A percentile compares a stretch with the other conserved stretches of the same genome.
Evolutionary conservation across 2,329 filamentous ascomycete genomes (phyloP).

Genomic region (Microdochium trichocladiopsis): DNA sequence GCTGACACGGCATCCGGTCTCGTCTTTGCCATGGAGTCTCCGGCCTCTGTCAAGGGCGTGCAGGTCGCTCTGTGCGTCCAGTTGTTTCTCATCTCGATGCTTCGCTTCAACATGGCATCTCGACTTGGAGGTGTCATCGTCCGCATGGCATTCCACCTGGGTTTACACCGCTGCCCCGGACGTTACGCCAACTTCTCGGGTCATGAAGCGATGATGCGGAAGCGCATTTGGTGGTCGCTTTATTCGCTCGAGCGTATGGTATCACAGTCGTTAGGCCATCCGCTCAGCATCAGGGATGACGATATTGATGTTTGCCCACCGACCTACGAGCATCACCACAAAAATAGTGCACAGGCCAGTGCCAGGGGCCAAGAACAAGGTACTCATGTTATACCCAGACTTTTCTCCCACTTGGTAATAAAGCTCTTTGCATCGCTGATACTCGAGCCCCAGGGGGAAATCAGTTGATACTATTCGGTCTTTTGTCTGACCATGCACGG

Average conservation of each 20-base stretch:
- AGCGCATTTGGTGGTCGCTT: slow-evolving; percentile 49
- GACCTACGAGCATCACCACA: slow-evolving; percentile 33
- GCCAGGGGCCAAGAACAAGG: neutral
- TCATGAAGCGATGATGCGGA: slow-evolving; percentile 37
- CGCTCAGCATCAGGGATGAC: slow-evolving; percentile 46
- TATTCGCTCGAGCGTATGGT: slow-evolving; percentile 48
- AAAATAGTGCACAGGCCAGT: slow-evolving; percentile 1
- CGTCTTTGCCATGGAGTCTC: slow-evolving; percentile 35
- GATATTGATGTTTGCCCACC: slow-evolving; percentile 53
- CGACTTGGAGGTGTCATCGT: slow-evolving; percentile 46
- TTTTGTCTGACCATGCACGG: slow-evolving; percentile 9
- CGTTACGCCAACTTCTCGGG: slow-evolving; percentile 41
- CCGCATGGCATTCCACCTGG: slow-evolving; percentile 48
- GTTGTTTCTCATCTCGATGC: slow-evolving; percentile 46
- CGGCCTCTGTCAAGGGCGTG: slow-evolving; percentile 35
- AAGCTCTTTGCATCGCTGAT: neutral
- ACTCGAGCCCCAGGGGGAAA: neutral
- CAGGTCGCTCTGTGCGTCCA: slow-evolving; percentile 47
- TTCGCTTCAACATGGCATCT: slow-evolving; percentile 49
- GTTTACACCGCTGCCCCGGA: slow-evolving; percentile 49
- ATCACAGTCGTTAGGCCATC: slow-evolving; percentile 48
- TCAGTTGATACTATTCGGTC: slow-evolving; percentile 1
- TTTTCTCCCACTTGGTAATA: neutral
- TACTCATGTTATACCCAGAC: neutral
- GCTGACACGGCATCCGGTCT: slow-evolving; percentile 43